Conservation (phyloP, 2,329 filamentous ascomycete genomes). For the Tolypocladium inflatum region DNA sequence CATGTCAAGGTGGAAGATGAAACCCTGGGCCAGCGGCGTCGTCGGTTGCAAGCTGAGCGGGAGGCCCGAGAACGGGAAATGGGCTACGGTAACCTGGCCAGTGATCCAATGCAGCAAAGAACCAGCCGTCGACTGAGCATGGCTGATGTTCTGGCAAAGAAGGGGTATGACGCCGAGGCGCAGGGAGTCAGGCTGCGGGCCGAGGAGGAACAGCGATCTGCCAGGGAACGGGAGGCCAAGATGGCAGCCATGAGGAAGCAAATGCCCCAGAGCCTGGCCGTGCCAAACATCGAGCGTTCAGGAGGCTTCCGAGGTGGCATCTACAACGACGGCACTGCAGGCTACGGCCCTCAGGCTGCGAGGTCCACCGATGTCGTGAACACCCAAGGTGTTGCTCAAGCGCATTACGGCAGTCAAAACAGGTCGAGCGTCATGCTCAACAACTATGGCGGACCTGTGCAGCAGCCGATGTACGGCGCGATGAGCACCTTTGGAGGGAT, state of each 20-base stretch:
- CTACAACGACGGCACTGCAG: constrained; percentile 45
- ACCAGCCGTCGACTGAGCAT: constrained; percentile 36
- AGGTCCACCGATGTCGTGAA: constrained; percentile 17
- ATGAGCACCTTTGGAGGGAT: constrained; percentile 11
- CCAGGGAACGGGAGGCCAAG: constrained; percentile 35
- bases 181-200: constrained; percentile 30
- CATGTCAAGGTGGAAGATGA: constrained; percentile 48
- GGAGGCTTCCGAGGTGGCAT: constrained; percentile 41
- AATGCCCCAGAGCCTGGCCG: constrained; percentile 34
- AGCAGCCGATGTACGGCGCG: constrained; percentile 14
- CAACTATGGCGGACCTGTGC: constrained; percentile 15
- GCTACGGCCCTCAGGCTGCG: constrained; percentile 16
- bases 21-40: constrained; percentile 68
- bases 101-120: constrained; percentile 7
- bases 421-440: constrained; percentile 17
- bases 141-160: constrained; percentile 45
- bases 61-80: constrained; percentile 54
- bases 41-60: constrained; percentile 59
- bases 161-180: constrained; percentile 29
- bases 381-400: constrained; percentile 13
- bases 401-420: constrained; percentile 12
- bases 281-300: constrained; percentile 19
- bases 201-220: constrained; percentile 25
- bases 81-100: constrained; percentile 21
- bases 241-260: constrained; percentile 38